Conservation (phyloP, 2,329 filamentous ascomycete species). For the Trichophyton mentagrophytes region DNA sequence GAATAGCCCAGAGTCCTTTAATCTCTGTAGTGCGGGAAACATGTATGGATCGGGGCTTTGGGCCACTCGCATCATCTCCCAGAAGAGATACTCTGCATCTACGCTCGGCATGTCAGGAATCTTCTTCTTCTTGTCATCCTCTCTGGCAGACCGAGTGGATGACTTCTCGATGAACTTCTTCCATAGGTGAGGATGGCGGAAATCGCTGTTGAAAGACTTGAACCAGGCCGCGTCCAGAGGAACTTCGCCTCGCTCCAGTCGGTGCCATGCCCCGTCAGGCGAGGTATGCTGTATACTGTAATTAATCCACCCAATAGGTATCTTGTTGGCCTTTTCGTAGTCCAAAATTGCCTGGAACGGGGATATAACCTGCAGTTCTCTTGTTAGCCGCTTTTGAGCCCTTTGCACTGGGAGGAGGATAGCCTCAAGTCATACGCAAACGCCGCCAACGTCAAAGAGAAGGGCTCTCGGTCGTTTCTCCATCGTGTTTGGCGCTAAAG, state of each 20-base stretch:
- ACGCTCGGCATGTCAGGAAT: slow-evolving; percentile 51
- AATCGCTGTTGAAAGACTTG: slow-evolving; percentile 58
- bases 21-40: slow-evolving; percentile 62
- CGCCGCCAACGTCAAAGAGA: slow-evolving; percentile 91
- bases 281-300: slow-evolving; percentile 68
- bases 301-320: slow-evolving; percentile 85
- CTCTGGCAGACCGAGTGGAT: slow-evolving; percentile 2
- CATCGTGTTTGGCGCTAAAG: not conserved
- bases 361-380: slow-evolving; percentile 56
- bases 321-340: slow-evolving; percentile 64
- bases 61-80: slow-evolving; percentile 74
- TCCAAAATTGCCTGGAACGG: slow-evolving; percentile 88
- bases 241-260: slow-evolving; percentile 72
- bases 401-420: not conserved
- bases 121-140: slow-evolving; percentile 6
- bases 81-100: slow-evolving; percentile 69
- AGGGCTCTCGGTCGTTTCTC: slow-evolving; percentile 50
- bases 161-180: slow-evolving; percentile 38
- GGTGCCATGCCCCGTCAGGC: slow-evolving; percentile 75
- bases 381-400: not conserved
- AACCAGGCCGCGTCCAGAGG: slow-evolving; percentile 65
- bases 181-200: slow-evolving; percentile 58
- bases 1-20: slow-evolving; percentile 53
- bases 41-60: slow-evolving; percentile 69
- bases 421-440: slow-evolving; percentile 59